Evolutionary conservation across 148 eudicot species (phyloP), one percentile per base, ranked within the genome.

Genomic region (Arbutus unedo): DNA sequence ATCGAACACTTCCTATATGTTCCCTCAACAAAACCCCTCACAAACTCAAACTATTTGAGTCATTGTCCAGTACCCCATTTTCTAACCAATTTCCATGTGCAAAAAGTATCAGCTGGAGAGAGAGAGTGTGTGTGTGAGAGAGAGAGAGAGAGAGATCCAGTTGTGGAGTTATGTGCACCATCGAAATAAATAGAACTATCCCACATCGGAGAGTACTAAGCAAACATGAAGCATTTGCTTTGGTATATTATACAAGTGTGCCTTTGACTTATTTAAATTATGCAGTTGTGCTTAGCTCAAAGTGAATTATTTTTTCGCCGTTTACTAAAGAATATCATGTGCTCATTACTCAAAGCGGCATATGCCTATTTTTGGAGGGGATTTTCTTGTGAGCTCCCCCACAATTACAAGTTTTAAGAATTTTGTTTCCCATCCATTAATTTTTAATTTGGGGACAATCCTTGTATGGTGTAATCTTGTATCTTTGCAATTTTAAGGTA

Each of bases 311-410:
- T 87, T 82, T 80, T 79, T 82, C 85, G 82, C 83, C 81, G 84
- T 87, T 81, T 87, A 78, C 86, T 81, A 84, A 78, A 84, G 84
- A 84, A 84, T 84, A 78, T 81, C 81, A 81, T 87, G 84, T 66
- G 82, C 50, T 73, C 72, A 78, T 19, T 77, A 51, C 84, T 50
- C 8, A 3, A 45, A 79, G 80, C 50, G 74, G 81, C 83, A 81
- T 76, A 81, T 71, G 71, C 83, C 83, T 25, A 84, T 81, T 81
- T 84, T 75, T 84, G 83, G n/a, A 57, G 83, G 83, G 78, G 7
- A 1, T 23, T 9, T 47, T 18, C 21, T 4, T 45, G 4, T 19
- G 21, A 16, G 1, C 8, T 14, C 21, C 16, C 76, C 76, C 4
- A 6, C n/a, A 72, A 72, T 43, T 5, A 3, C 5, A 4, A 72